phyloP scores from a whole-genome alignment of 176 grass and related monocot species.

The Carex pumila region DNA sequence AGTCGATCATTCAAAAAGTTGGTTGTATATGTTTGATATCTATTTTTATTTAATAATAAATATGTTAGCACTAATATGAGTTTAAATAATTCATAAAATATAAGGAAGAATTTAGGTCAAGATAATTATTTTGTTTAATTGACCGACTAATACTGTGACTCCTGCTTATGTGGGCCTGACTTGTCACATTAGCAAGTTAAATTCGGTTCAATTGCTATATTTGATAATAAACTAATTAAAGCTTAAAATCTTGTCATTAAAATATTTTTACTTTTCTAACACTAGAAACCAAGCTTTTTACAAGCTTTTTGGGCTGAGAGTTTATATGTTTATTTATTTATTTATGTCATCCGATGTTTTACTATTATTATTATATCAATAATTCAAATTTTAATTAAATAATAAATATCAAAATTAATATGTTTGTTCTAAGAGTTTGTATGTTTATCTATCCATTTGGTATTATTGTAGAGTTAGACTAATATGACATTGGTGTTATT shows the following conservation, averaged over 20 bases:
- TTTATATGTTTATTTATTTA: neutral
- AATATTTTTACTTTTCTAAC: neutral
- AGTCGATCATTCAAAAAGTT: no score
- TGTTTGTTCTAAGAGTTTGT: no score
- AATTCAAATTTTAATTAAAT: neutral
- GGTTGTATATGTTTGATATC: neutral
- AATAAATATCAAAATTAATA: neutral
- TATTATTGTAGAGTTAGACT: neutral
- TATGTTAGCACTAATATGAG: neutral
- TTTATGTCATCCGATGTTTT: neutral
- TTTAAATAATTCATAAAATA: neutral
- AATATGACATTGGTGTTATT: no score
- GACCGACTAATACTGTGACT: neutral
- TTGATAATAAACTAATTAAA: neutral
- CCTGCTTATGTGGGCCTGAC: neutral
- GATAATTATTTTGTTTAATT: neutral
- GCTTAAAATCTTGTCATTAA: neutral
- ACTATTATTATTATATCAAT: neutral
- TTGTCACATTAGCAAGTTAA: neutral
- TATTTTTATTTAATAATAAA: neutral
- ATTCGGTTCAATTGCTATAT: neutral
- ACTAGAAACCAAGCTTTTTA: neutral
- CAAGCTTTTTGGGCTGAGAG: neutral
- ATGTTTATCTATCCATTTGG: neutral
- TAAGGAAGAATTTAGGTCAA: neutral